Conservation (phyloP, 257 asterid species). For the Solanum pinnatisectum region DNA sequence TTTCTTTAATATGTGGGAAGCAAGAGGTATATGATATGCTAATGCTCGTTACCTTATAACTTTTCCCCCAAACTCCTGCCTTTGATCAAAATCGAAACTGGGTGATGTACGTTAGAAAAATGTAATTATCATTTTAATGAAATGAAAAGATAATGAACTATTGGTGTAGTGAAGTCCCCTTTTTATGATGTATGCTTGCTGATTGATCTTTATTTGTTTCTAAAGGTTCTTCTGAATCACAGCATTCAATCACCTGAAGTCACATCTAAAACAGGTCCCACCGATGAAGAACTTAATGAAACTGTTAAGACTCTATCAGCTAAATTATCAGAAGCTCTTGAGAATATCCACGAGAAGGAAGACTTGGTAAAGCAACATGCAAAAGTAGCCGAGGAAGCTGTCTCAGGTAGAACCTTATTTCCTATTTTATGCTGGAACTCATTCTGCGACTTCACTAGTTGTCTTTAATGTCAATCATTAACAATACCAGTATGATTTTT, state of each 20-base stretch:
- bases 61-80: neutral
- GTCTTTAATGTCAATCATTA: neutral
- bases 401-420: constrained; percentile 45
- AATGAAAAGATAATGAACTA: neutral
- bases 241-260: constrained; percentile 72
- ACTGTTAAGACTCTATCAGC: constrained; percentile 41
- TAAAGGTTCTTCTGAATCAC: constrained; percentile 41
- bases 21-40: neutral
- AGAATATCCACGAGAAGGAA: constrained; percentile 58
- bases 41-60: neutral
- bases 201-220: constrained; percentile 5
- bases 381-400: constrained; percentile 98
- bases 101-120: neutral
- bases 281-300: constrained; percentile 34
- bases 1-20: neutral
- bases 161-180: neutral
- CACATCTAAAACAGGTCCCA: constrained; percentile 54
- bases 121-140: neutral
- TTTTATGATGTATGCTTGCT: neutral
- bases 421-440: neutral
- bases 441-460: neutral
- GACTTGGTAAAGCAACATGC: constrained; percentile 85
- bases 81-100: neutral
- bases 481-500: neutral
- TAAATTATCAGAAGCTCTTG: constrained; percentile 72